Evolutionary conservation across 305 asterid genomes (phyloP).

Genomic region (Solanum hybrid): DNA sequence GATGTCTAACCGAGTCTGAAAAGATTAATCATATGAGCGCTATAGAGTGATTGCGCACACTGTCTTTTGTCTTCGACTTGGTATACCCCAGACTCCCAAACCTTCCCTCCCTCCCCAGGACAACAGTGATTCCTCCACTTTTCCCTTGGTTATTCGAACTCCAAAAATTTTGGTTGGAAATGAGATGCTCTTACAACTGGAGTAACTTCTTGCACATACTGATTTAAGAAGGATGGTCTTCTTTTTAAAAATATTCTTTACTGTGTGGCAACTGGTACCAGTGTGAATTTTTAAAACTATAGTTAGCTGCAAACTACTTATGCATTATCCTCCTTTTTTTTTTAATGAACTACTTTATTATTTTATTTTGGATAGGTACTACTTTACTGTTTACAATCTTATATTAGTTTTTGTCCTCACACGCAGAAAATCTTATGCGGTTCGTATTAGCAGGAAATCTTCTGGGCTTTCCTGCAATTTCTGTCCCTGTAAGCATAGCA

Average conservation of each 20-base stretch:
- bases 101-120: not conserved
- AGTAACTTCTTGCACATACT: not conserved
- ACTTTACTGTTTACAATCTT: not conserved
- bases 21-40: not conserved
- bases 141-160: not conserved
- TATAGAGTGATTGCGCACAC: not conserved
- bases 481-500: conserved; percentile 62
- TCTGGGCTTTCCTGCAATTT: conserved; percentile 80
- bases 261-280: not conserved
- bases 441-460: conserved; percentile 63
- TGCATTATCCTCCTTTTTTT: not conserved
- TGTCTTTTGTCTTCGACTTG: not conserved
- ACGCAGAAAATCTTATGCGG: conserved; percentile 71
- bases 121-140: not conserved
- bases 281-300: not conserved
- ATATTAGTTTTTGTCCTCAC: not conserved
- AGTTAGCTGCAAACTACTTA: not conserved
- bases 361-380: not conserved
- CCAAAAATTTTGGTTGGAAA: not conserved
- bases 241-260: not conserved
- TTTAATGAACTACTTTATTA: not conserved
- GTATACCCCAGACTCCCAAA: not conserved
- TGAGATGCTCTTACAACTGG: not conserved
- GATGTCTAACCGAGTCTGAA: not conserved
- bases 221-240: not conserved